These are phyloP conservation scores for Cordyceps pruinosa DNA, from an alignment of 2,329 filamentous ascomycete species.

Conservation along the genomic window DNA sequence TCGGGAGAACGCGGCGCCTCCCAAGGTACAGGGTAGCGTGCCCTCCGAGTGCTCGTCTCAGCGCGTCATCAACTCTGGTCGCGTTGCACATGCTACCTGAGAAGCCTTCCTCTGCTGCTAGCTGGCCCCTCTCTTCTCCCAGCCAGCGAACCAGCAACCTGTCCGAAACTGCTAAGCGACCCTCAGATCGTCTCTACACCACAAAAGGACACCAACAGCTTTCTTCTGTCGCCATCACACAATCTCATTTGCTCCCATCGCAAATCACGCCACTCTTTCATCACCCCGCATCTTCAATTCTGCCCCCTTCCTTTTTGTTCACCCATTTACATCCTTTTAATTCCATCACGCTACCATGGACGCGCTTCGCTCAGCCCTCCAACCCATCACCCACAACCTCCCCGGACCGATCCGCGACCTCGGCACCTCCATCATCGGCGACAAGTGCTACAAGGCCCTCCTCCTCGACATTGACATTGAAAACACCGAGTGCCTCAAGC, in stretches of 20 bases:
- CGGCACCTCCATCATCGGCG: conserved; percentile 72
- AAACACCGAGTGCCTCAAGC: conserved; percentile 73
- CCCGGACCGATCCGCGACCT: conserved; percentile 68
- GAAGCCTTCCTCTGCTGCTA: too few species aligned
- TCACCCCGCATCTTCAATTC: not conserved
- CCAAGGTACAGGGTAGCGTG: not conserved
- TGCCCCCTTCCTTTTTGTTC: not conserved
- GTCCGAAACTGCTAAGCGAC: not conserved
- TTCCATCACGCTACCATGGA: conserved; percentile 48
- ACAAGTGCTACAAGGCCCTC: conserved; percentile 76
- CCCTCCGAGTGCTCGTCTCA: too few species aligned
- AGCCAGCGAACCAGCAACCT: not conserved
- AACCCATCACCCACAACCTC: conserved; percentile 65
- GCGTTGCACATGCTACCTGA: conserved; percentile 2
- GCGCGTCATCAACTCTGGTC: too few species aligned
- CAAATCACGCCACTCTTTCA: conserved; percentile 9
- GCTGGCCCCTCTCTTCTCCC: not conserved
- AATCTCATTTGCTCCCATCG: not conserved
- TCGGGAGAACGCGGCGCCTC: not conserved
- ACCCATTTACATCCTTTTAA: not conserved
- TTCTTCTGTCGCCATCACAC: not conserved
- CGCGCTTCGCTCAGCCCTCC: conserved; percentile 51
- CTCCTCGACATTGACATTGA: conserved; percentile 77
- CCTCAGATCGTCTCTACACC: not conserved
- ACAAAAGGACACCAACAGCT: not conserved